A percentile compares a stretch with the other conserved stretches of the same genome.
Conservation (phyloP, 31 red algal species). For the Asparagopsis taxiformis region DNA sequence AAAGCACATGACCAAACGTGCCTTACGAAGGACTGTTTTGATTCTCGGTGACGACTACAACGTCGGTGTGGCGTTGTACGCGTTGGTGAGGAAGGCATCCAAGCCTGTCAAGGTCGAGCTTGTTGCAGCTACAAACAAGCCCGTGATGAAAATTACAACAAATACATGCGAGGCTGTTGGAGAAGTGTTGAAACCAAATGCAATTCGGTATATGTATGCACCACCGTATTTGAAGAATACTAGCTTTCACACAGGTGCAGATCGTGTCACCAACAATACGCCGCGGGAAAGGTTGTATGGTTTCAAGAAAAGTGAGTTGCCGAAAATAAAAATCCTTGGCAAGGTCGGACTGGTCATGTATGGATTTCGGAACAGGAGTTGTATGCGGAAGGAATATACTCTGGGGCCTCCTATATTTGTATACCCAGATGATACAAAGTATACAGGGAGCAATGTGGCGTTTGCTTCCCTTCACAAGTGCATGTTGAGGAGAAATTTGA, state of each 20-base stretch:
- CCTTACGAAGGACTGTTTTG: conserved; percentile 21
- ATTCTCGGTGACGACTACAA: conserved; percentile 35
- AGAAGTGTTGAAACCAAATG: conserved; percentile 38
- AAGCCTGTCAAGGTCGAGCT: conserved; percentile 21
- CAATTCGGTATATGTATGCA: conserved; percentile 31
- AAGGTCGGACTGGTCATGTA: conserved; percentile 33
- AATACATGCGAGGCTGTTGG: conserved; percentile 31
- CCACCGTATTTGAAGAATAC: conserved; percentile 18
- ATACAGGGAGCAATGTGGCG: conserved; percentile 36
- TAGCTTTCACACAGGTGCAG: background rate
- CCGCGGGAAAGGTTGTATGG: conserved; percentile 32
- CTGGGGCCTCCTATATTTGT: conserved; percentile 47
- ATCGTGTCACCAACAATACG: background rate
- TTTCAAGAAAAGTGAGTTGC: conserved; percentile 45
- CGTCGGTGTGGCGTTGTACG: conserved; percentile 47
- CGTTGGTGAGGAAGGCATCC: conserved; percentile 26
- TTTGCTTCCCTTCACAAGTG: conserved; percentile 53
- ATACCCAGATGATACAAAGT: conserved; percentile 38
- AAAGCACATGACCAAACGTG: conserved; percentile 38
- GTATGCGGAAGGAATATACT: conserved; percentile 21
- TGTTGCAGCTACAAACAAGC: conserved; percentile 31
- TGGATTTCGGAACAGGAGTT: conserved; percentile 35
- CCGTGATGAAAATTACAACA: conserved; percentile 41
- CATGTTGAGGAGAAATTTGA: conserved; percentile 41
- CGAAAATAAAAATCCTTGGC: conserved; percentile 23